A percentile compares a stretch with the other conserved stretches of the same genome.
These are phyloP conservation scores for Wickerhamomyces kurtzmanii DNA, from an alignment of 805 yeast species.

Conservation along the genomic window DNA sequence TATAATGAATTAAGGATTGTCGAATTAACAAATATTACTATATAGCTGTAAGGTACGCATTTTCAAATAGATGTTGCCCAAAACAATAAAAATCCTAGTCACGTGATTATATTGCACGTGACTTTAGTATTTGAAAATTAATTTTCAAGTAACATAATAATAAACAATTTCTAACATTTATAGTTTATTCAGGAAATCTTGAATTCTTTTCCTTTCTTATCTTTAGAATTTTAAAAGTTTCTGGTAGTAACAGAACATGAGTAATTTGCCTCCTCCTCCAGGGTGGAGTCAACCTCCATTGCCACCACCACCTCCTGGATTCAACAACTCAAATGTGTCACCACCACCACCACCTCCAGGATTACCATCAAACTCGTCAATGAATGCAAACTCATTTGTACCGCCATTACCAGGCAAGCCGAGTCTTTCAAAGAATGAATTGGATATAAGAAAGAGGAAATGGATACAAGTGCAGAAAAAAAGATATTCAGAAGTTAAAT, in stretches of 20 bases:
- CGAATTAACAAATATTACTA: no score
- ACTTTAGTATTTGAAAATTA: neutral
- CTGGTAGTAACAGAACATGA: neutral
- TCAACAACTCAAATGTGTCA: no score
- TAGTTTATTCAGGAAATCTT: no score
- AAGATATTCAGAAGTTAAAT: slow-evolving; percentile 30
- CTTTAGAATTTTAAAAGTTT: neutral
- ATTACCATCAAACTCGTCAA: slow-evolving; percentile 9
- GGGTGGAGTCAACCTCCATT: slow-evolving; percentile 1
- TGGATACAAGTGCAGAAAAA: slow-evolving; percentile 61
- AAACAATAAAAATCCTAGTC: slow-evolving; percentile 1
- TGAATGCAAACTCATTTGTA: slow-evolving; percentile 8
- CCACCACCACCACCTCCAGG: slow-evolving; percentile 27
- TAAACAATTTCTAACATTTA: slow-evolving; percentile 3
- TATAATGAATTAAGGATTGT: neutral
- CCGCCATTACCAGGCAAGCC: no score
- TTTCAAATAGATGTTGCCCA: slow-evolving; percentile 1
- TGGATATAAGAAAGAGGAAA: slow-evolving; percentile 35
- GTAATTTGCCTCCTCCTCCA: slow-evolving; percentile 10
- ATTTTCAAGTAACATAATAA: neutral
- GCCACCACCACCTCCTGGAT: slow-evolving; percentile 14
- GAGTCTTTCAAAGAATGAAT: slow-evolving; percentile 17
- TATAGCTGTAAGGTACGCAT: neutral
- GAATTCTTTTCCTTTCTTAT: no score
- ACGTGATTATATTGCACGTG: neutral